phyloP scores from a whole-genome alignment of 129 eudicot species.

The carrot (Daucus carota) region DH1_v3.0 NC_030385.2:41622001-41622500 shows the following conservation, averaged over 20 bases:
- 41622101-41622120: not conserved
- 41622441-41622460: slow-evolving; percentile 84
- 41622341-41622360: slow-evolving; percentile 90
- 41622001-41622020: not conserved
- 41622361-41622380: slow-evolving; percentile 97
- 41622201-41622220: slow-evolving; percentile 97
- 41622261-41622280: slow-evolving; percentile 95
- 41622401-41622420: slow-evolving; percentile 61
- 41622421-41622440: slow-evolving; percentile 88
- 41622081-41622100: not conserved
- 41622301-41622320: slow-evolving; percentile 99
- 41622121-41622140: slow-evolving; percentile 3
- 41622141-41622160: slow-evolving; percentile 52
- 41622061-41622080: not conserved
- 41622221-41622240: slow-evolving; percentile 78
- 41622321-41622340: slow-evolving; percentile 95
- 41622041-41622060: not conserved
- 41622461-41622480: slow-evolving; percentile 88
- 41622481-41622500: slow-evolving; percentile 56
- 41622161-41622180: slow-evolving; percentile 81
- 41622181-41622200: slow-evolving; percentile 86
- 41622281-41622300: slow-evolving; percentile 95
- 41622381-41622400: slow-evolving; percentile 73
- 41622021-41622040: not conserved
- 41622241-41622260: slow-evolving; percentile 94